These are phyloP conservation scores for Scedosporium apiospermum DNA, from an alignment of 2,329 filamentous ascomycete genomes.

Conservation along the genomic window DNA sequence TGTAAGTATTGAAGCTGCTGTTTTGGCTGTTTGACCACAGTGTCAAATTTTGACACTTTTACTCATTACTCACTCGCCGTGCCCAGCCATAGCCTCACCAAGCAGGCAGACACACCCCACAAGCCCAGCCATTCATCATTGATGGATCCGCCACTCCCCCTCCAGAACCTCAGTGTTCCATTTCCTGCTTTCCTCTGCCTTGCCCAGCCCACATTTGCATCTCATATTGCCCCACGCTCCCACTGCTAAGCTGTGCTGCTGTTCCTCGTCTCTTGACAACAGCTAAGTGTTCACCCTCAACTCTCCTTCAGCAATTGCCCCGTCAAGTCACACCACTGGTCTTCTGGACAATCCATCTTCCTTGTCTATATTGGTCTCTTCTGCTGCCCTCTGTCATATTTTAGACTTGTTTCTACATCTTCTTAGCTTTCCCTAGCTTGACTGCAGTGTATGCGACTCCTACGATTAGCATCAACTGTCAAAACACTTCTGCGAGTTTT, in stretches of 20 bases:
- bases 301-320: neutral
- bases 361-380: neutral
- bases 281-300: neutral
- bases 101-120: neutral
- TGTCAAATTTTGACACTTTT: neutral
- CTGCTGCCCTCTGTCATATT: neutral
- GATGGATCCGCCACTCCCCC: neutral
- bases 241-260: neutral
- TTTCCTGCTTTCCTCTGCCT: neutral
- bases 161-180: neutral
- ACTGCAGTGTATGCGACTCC: neutral
- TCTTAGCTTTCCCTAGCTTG: neutral
- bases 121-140: neutral
- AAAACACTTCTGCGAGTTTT: neutral
- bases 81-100: neutral
- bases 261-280: neutral
- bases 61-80: neutral
- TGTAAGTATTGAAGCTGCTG: too few species aligned
- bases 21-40: neutral
- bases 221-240: neutral
- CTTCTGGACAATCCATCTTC: neutral
- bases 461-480: neutral
- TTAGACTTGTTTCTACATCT: neutral
- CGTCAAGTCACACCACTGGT: neutral
- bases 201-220: neutral